Evolutionary conservation across 441 rosid genomes (phyloP), one percentile per base, ranked within the genome.

Genomic region (Melastoma candidum): DNA sequence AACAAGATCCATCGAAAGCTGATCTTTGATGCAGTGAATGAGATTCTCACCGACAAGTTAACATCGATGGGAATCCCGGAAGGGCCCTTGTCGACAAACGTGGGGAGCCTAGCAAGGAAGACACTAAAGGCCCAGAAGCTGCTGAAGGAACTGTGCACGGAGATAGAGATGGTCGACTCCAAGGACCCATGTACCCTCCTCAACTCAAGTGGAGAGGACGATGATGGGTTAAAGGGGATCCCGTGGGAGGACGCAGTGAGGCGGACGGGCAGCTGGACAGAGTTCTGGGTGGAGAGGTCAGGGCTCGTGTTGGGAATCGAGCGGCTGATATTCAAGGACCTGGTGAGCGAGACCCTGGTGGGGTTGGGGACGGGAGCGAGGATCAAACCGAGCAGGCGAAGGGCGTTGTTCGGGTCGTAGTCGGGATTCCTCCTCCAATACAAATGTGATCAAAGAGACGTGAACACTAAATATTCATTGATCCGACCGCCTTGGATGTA

Each of bases 21-120:
- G 61, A 76, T 83, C 68, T 92, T 92, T 2, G 95, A 92, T 58
- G 67, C 76, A 27, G 92, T 88, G 11, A 92, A 92, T 53, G 92
- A 88, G 72, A 74, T 76, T 56, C 90, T 92, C 11, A 65, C 68
- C 6, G 62, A 66, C 53, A 87, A 82, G 79, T 59, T 87, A 56
- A 70, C 68, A 48, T 56, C 60, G 50, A 50, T 52, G 24, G 77
- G 72, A 51, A 54, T 71, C 50, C 66, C 64, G 10, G 54, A 61
- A 3, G 78, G 80, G 58, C 89, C 82, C 25, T 70, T 79, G 85
- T 54, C 70, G 62, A 75, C 67, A 58, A 36, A 9, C 41, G 64
- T 74, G n/a, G 60, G 54, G 11, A 79, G 74, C 53, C 65, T 74
- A 58, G 78, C 67, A 10, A 76, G 59, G 60, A 82, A 67, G 77